Evolutionary conservation across 768 basidiomycete species (phyloP), one percentile per base, ranked within the genome.

Genomic region (Leucosporidium yakuticum): DNA sequence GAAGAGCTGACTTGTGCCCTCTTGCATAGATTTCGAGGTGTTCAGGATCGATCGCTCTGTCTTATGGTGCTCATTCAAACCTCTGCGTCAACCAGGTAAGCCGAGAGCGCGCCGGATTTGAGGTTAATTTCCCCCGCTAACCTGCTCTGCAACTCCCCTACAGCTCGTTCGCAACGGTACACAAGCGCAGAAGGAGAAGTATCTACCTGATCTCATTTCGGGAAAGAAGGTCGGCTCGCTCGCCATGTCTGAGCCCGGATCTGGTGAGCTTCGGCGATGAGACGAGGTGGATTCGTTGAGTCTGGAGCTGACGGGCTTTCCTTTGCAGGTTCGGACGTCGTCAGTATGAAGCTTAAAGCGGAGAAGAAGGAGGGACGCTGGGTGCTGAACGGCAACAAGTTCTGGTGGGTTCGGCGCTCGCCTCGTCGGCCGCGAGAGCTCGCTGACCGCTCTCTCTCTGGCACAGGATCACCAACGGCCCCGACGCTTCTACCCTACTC

Each of bases 201-300:
- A 92, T 78, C 83, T 97, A 7, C 86, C 88, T 6, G 87, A 87
- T 75, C 82, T 96, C 55, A 80, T 95, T 48, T 82, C 84, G 34
- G 94, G 94, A 15, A 75, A 78, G 27, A 85, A 82, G 49, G 85
- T 97, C 36, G 94, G 94, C 49, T 87, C 89, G 73, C 81, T 97
- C 69, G 94, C 94, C 3, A 97, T 97, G 94, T 91, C 89, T 74
- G 94, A 97, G 81, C 83, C 88, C 2, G 91, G 89, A 21, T 87
- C 88, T 74, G 94, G 94, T 44, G 39, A 44, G 39, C 17, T 44
- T 15, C 39, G 65, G 92, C 90, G 75, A 31, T 44, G 39, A 44
- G 39, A 97, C 79, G 8, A 44, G 39, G 17, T 15, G 39, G 14
- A 3, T 15, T 44, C 39, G 39, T 7, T 44, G 39, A 44, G 17